Percentiles rank a stretch among this genome's conserved stretches.
Evolutionary conservation across 768 basidiomycete species (phyloP).

Genomic region (Mycena filopes): DNA sequence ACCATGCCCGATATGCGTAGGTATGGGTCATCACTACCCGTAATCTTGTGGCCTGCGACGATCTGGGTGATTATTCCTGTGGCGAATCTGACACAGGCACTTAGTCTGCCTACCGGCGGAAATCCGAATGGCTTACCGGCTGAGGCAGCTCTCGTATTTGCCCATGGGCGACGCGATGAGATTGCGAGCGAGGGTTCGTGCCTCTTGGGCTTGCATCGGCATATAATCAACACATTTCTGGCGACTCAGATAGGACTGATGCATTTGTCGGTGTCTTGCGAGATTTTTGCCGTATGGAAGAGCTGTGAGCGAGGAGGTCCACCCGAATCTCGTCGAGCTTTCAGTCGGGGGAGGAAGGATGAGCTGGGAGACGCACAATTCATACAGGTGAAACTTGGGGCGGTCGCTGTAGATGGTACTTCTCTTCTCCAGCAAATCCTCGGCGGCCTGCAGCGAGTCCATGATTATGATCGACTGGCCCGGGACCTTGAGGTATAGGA

Average conservation of each 20-base stretch:
- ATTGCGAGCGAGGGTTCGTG: constrained; percentile 1
- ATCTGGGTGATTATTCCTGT: constrained; percentile 34
- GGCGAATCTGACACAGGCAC: constrained; percentile 21
- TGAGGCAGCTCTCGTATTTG: background rate
- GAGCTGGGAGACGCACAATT: constrained; percentile 27
- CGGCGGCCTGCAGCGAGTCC: constrained; percentile 47
- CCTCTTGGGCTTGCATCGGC: constrained; percentile 33
- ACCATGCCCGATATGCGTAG: constrained; percentile 41
- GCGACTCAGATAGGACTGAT: constrained; percentile 40
- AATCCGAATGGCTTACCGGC: constrained; percentile 4
- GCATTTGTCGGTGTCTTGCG: constrained; percentile 36
- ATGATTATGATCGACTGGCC: constrained; percentile 41
- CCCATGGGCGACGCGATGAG: background rate
- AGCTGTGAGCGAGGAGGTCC: constrained; percentile 24
- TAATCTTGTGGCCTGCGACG: constrained; percentile 46
- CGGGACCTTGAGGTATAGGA: constrained; percentile 34
- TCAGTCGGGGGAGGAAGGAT: background rate
- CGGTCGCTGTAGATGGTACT: constrained; percentile 49
- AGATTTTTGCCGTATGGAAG: constrained; percentile 41
- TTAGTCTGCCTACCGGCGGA: background rate
- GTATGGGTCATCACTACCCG: constrained; percentile 47
- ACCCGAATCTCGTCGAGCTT: constrained; percentile 30
- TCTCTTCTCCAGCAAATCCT: constrained; percentile 55
- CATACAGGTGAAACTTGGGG: constrained; percentile 36
- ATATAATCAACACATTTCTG: constrained; percentile 27